These are phyloP conservation scores for Xenoacremonium recifei DNA, from an alignment of 2,329 filamentous ascomycete species.

Conservation along the genomic window DNA sequence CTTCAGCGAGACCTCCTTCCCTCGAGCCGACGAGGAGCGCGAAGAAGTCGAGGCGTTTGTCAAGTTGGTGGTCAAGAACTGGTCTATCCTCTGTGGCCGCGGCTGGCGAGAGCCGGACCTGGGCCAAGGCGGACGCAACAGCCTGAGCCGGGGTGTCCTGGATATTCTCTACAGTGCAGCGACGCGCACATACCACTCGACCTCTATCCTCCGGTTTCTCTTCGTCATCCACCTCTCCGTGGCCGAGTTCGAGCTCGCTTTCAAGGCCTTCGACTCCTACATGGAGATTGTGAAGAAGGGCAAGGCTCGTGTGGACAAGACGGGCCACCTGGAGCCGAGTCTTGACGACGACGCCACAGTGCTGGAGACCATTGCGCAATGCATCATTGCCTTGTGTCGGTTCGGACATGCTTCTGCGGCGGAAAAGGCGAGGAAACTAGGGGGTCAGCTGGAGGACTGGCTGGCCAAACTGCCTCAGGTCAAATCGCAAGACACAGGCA, in stretches of 20 bases:
- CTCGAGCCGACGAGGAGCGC: conserved; percentile 76
- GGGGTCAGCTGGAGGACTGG: conserved; percentile 71
- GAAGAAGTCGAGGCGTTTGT: conserved; percentile 81
- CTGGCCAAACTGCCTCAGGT: conserved; percentile 57
- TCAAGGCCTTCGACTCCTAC: conserved; percentile 90
- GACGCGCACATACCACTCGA: conserved; percentile 94
- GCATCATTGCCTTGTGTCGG: conserved; percentile 76
- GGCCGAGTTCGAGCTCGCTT: conserved; percentile 87
- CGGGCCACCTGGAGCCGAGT: conserved; percentile 65
- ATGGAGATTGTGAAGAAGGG: conserved; percentile 82
- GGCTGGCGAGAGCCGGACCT: conserved; percentile 80
- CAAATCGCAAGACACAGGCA: conserved; percentile 24
- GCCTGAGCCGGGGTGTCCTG: conserved; percentile 72
- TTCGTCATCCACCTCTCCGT: conserved; percentile 85
- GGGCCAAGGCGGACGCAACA: conserved; percentile 75
- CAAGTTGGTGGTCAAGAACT: conserved; percentile 77
- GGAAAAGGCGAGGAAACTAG: conserved; percentile 74
- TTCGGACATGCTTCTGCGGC: conserved; percentile 74
- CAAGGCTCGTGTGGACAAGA: conserved; percentile 80
- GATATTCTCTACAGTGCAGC: conserved; percentile 89
- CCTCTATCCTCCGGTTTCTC: conserved; percentile 78
- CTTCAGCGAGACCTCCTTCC: conserved; percentile 77
- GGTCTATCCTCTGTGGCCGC: conserved; percentile 76
- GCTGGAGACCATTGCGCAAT: conserved; percentile 75
- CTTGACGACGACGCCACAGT: conserved; percentile 79